phyloP scores from a whole-genome alignment of 2,329 filamentous ascomycete species.

The Paecilomyces sp. region DNA sequence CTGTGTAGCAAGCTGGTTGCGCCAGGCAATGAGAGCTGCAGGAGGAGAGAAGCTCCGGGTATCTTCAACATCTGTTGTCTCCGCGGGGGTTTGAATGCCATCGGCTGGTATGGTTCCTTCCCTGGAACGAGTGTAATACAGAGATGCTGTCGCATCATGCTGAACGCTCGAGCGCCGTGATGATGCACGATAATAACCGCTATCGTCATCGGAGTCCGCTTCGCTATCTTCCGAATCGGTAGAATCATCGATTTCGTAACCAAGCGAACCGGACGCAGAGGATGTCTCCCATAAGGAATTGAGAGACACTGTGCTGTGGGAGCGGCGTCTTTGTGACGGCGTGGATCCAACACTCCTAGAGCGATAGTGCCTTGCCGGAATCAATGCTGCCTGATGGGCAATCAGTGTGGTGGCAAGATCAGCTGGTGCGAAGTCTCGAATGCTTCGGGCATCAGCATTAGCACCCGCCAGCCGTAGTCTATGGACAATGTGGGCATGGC shows the following conservation, averaged over 20 bases:
- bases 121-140: constrained; percentile 10
- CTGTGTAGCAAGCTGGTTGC: constrained; percentile 66
- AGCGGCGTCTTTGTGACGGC: constrained; percentile 48
- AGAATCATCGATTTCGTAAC: constrained; percentile 36
- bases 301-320: constrained; percentile 60
- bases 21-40: constrained; percentile 60
- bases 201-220: constrained; percentile 12
- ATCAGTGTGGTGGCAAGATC: constrained; percentile 63
- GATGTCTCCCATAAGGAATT: constrained; percentile 60
- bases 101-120: constrained; percentile 10
- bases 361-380: constrained; percentile 55
- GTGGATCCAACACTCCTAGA: constrained; percentile 57
- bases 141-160: constrained; percentile 20
- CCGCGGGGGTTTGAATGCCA: constrained; percentile 12
- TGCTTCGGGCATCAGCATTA: constrained; percentile 61
- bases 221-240: constrained; percentile 20
- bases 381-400: constrained; percentile 57
- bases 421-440: constrained; percentile 62
- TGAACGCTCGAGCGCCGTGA: constrained; percentile 31
- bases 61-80: constrained; percentile 19
- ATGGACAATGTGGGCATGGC: constrained; percentile 67
- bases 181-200: constrained; percentile 18
- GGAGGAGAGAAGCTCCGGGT: constrained; percentile 44
- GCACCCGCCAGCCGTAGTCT: constrained; percentile 67
- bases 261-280: constrained; percentile 37